These are phyloP conservation scores for Mycena kentingensis DNA, from an alignment of 768 basidiomycete species.

Conservation along the genomic window DNA sequence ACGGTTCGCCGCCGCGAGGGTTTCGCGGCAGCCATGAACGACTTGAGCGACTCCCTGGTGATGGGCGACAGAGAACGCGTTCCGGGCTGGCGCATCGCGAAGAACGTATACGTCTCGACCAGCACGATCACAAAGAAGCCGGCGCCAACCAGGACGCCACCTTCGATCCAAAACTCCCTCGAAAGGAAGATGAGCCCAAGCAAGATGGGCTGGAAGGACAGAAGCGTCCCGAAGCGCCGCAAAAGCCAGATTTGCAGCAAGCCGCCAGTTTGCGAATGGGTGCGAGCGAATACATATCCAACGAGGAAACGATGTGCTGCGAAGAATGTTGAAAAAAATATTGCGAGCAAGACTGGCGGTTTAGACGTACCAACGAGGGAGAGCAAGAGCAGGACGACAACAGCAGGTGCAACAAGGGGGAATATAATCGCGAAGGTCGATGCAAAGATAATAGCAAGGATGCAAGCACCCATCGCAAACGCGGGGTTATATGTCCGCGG, in stretches of 20 bases:
- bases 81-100: conserved; percentile 52
- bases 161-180: conserved; percentile 70
- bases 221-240: conserved; percentile 68
- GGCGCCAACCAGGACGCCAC: conserved; percentile 58
- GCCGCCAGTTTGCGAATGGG: conserved; percentile 75
- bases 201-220: conserved; percentile 73
- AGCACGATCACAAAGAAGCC: conserved; percentile 56
- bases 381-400: conserved; percentile 62
- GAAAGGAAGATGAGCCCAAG: conserved; percentile 73
- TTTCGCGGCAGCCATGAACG: conserved; percentile 49
- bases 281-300: conserved; percentile 76
- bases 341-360: not conserved
- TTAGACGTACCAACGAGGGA: conserved; percentile 60
- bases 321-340: not conserved
- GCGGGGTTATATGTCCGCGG: conserved; percentile 72
- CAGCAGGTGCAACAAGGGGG: conserved; percentile 74
- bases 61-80: conserved; percentile 53
- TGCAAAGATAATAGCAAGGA: conserved; percentile 70
- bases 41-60: conserved; percentile 57
- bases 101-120: conserved; percentile 60
- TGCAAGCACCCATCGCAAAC: conserved; percentile 64
- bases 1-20: conserved; percentile 37
- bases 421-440: conserved; percentile 75
- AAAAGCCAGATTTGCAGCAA: conserved; percentile 75
- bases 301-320: conserved; percentile 79